Percentiles rank a stretch among this genome's conserved stretches.
Conservation (phyloP, 2,329 filamentous ascomycete genomes). For the Arthrobotrys pseudoclavata region DNA sequence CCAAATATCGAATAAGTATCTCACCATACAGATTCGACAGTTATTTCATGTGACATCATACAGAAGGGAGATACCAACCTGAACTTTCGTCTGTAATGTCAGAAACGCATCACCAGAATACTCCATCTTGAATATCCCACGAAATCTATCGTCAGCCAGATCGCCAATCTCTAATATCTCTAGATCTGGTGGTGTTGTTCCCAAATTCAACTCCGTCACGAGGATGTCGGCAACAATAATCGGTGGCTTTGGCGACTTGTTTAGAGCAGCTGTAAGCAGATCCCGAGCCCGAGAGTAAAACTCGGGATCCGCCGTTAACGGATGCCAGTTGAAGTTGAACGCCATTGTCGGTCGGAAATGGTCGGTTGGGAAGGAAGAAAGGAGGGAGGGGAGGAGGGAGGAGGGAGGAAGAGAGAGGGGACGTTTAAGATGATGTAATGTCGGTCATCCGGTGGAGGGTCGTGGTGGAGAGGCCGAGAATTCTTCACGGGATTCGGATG, state of each 20-base stretch:
- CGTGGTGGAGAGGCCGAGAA: conserved; percentile 15
- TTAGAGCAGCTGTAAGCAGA: conserved; percentile 92
- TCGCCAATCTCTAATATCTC: conserved; percentile 99
- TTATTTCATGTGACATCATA: neutral
- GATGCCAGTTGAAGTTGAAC: conserved; percentile 99
- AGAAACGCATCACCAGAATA: conserved; percentile 96
- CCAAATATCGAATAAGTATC: conserved; percentile 11
- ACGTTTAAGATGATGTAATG: conserved; percentile 45
- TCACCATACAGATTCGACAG: neutral
- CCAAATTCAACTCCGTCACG: conserved; percentile 96
- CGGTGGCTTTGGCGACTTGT: conserved; percentile 97
- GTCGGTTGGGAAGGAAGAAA: neutral
- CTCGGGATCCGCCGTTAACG: conserved; percentile 91
- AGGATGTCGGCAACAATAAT: conserved; percentile 99
- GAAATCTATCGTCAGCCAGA: conserved; percentile 94
- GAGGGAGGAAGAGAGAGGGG: neutral
- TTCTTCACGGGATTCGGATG: conserved; percentile 35
- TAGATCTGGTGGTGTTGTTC: conserved; percentile 91
- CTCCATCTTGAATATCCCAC: conserved; percentile 99
- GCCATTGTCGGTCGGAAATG: conserved; percentile 75
- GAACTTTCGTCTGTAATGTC: conserved; percentile 94
- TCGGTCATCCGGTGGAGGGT: conserved; percentile 49
- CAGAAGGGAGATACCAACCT: conserved; percentile 69
- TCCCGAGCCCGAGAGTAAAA: conserved; percentile 93
- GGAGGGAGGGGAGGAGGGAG: conserved; percentile 10